Evolutionary conservation across 2,329 filamentous ascomycete genomes (phyloP).

Genomic region (Cercospora citrullina): DNA sequence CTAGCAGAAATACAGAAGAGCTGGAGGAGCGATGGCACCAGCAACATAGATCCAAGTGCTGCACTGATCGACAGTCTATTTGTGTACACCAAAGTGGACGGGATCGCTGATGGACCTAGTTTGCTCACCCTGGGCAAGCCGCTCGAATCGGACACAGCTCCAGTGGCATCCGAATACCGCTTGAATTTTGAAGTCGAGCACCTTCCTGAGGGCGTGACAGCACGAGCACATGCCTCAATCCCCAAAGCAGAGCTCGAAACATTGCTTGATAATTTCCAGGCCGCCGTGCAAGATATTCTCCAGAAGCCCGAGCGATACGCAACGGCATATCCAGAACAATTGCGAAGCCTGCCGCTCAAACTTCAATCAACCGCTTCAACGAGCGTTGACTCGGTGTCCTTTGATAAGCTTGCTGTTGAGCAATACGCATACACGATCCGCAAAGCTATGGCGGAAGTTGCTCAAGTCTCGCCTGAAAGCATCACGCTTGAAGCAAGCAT

Average conservation of each 20-base stretch:
- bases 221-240: constrained; percentile 15
- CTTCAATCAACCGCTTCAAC: not conserved
- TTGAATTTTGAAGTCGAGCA: constrained; percentile 23
- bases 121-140: constrained; percentile 12
- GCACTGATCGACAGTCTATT: constrained; percentile 21
- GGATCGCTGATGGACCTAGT: not conserved
- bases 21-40: constrained; percentile 11
- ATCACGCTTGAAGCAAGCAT: constrained; percentile 19
- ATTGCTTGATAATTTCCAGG: constrained; percentile 16
- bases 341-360: constrained; percentile 14
- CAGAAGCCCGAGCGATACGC: constrained; percentile 17
- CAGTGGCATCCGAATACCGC: constrained; percentile 21
- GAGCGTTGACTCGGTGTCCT: not conserved
- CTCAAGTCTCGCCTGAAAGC: constrained; percentile 16
- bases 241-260: constrained; percentile 6
- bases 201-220: constrained; percentile 11
- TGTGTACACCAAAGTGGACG: constrained; percentile 16
- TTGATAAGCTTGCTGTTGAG: constrained; percentile 12
- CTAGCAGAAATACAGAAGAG: constrained; percentile 20
- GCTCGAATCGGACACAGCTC: constrained; percentile 19
- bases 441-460: constrained; percentile 22
- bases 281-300: constrained; percentile 17
- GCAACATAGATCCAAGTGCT: constrained; percentile 3
- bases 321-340: constrained; percentile 14
- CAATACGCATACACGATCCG: constrained; percentile 14